Evolutionary conservation across 306 rosid genomes (phyloP), one percentile per base, ranked within the genome.

Genomic region (Spatholobus suberectus): DNA sequence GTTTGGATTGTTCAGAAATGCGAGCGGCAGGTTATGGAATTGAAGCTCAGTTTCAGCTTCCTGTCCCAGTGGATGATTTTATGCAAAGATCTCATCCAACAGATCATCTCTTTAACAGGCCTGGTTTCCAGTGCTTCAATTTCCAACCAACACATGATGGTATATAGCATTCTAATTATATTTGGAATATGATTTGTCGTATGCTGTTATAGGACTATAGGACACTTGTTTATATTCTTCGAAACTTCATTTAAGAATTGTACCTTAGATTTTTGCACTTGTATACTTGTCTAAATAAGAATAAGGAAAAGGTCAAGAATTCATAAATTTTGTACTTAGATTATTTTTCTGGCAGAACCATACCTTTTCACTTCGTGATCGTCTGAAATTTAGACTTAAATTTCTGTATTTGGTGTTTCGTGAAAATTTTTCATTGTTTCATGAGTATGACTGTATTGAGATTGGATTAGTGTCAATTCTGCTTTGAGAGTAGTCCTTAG

Each of bases 21-120:
- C 92, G 95, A 81, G 95, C 95, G 0, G 98, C 98, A 23, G 99
- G 99, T 76, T 96, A 94, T 59, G 98, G 97, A 65, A 92, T 96
- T 55, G 99, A 96, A 76, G 87, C 96, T 79, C 98, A 92, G 87
- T 96, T 94, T 82, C 98, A 90, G 88, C 93, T 91, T 80, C 97
- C 98, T 71, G 89, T 96, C 70, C 89, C 93, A 7, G 99, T 96
- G 72, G 98, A 96, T 81, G 99, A 96, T 87, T 96, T 96, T 82
- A 96, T 96, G 99, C 99, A 92, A 87, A 91, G 96, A 84, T 86
- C 99, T 51, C 94, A 88, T 83, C 87, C 92, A 55, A 92, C 89
- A 5, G 95, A 96, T 80, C 91, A 89, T 73, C 90, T 93, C 46
- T 92, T 94, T 78, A 94, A 87, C 81, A 84, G 93, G 83, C 91